Conservation (phyloP, 2,329 filamentous ascomycete species). For the Claviceps cyperi region DNA sequence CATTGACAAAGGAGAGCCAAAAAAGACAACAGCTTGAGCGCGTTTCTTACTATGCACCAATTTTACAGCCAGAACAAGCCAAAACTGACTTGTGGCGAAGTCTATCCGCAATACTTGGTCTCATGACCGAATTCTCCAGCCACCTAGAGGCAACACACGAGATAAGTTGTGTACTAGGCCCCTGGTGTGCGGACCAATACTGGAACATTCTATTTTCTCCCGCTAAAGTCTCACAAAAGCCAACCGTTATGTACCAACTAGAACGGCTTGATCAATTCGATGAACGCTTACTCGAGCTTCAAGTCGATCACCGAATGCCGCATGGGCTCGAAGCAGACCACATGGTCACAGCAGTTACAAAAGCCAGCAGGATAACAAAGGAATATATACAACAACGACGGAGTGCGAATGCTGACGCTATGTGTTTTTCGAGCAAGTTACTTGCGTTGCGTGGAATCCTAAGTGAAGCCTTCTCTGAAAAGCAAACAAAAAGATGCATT, state of each 20-base stretch:
- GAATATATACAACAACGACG: neutral
- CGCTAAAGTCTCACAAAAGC: constrained; percentile 43
- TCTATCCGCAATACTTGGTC: constrained; percentile 31
- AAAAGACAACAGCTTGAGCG: constrained; percentile 34
- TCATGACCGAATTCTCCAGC: constrained; percentile 33
- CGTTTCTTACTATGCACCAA: constrained; percentile 26
- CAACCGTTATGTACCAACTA: constrained; percentile 29
- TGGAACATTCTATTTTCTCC: constrained; percentile 55
- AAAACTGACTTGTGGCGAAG: constrained; percentile 50
- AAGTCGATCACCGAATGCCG: neutral
- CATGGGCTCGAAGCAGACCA: neutral
- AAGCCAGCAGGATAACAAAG: neutral
- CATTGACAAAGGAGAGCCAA: constrained; percentile 12
- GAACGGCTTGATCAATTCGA: neutral
- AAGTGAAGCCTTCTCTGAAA: constrained; percentile 46
- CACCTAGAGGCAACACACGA: constrained; percentile 45
- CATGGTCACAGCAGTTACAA: neutral
- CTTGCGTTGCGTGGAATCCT: constrained; percentile 46
- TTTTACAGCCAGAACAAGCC: constrained; percentile 29
- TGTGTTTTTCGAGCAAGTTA: constrained; percentile 59
- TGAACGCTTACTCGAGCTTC: neutral
- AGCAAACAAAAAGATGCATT: constrained; percentile 47
- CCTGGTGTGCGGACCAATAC: constrained; percentile 72
- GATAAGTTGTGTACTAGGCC: constrained; percentile 53
- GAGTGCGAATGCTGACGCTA: constrained; percentile 7